Evolutionary conservation across 2,329 filamentous ascomycete species (phyloP), one percentile per base, ranked within the genome.

Genomic region (Fusarium piperis): DNA sequence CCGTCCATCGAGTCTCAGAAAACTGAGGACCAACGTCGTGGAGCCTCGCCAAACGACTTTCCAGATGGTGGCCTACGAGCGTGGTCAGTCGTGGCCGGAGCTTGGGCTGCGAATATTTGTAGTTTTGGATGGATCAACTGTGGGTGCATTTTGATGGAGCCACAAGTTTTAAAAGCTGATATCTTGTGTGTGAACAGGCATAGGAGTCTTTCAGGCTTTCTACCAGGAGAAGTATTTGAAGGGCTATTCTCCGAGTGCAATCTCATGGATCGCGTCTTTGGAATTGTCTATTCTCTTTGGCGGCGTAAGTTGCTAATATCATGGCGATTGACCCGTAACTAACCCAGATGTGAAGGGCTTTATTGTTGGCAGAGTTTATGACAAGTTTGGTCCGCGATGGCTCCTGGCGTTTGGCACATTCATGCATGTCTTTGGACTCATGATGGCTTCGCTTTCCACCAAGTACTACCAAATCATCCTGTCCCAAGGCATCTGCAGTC

Each of bases 371-470:
- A 85, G 84, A 30, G 68, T 91, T 1, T 92, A 87, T 70, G 92
- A 93, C 74, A 87, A 85, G 63, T 88, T 89, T 63, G 91, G 91
- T 0, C 89, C 91, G 0, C 85, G 86, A n/a, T 85, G 82, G 39
- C 81, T 93, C 0, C 76, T 91, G 0, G 46, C 88, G 0, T 74
- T 79, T 16, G 89, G 89, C 7, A 86, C 84, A 0, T 81, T 90
- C 52, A 76, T 90, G 23, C 87, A 90, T 61, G 85, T 92, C 11
- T 87, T 91, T 59, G 86, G 88, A 4, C 75, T 92, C 3, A 91
- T 92, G 88, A 90, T 91, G 88, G 84, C 87, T 0, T 87, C 84
- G 6, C 77, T 92, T 12, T 75, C 76, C 3, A 79, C 65, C 0
- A 57, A 82, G 26, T 84, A 84, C 67, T 84, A 80, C 48, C 83